Evolutionary conservation across 2,329 filamentous ascomycete genomes (phyloP), one percentile per base, ranked within the genome.

Genomic region (Diaporthe sp.): DNA sequence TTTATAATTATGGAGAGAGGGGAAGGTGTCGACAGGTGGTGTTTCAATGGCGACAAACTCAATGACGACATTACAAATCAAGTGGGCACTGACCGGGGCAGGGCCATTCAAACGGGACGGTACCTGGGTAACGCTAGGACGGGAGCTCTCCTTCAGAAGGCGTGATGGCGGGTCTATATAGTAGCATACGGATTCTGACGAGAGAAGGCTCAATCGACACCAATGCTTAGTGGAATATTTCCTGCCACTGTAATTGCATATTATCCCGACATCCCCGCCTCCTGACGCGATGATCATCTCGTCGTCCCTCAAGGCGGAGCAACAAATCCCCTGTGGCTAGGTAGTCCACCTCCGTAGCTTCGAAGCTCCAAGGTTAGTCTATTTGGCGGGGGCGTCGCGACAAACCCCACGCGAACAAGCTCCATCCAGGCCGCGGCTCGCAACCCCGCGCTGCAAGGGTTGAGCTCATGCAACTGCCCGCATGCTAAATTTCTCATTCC

Each of bases 51-150:
- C 58, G 46, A 72, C 70, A 76, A 57, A 55, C 46, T 72, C 59
- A 70, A 75, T 76, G 75, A 76, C 75, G 75, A 53, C 75, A 76
- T 76, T 67, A 69, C 75, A 70, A 72, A 74, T 70, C 58, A 68
- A 53, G 65, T 68, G 65, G 46, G 31, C 44, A 68, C 46, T 53
- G 46, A 68, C 65, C 31, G 31, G 62, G 62, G 44, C 46, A 37
- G 62, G 62, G 22, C 28, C 61, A 49, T 22, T 51, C 61, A 67
- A 4, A 51, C 44, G 61, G 61, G 28, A 51, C 4, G 44, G 42
- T 49, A 15, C 61, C 17, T 34, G 17, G 22, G 25, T 2, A 28
- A 19, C 59, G 61, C 42, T 65, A 49, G 61, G 25, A 34, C 1
- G 42, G 61, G 61, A 65, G 61, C 61, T 34, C 42, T 65, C 22